Evolutionary conservation across 2,329 filamentous ascomycete species (phyloP), one percentile per base, ranked within the genome.

Genomic region (Cyphellophora europaea): DNA sequence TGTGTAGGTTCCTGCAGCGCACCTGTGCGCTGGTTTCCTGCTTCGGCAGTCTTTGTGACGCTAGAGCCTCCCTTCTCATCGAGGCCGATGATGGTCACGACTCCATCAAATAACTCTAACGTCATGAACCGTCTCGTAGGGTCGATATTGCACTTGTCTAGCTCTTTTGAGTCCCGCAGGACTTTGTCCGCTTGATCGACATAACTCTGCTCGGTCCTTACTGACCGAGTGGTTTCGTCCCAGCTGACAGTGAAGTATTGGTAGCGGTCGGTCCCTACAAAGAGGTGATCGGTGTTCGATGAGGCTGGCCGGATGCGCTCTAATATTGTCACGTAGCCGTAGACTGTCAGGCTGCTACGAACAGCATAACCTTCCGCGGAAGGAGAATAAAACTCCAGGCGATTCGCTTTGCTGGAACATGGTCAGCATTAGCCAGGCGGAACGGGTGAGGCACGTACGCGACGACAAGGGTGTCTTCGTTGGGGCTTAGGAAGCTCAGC

Each of bases 171-270:
- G 52, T 93, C 82, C 34, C 85, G 61, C 18, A 73, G 67, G 6
- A 71, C 69, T 49, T 72, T 72, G 49, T 78, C 73, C 19, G 72
- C 66, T 36, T 79, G 61, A 48, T 79, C 71, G 28, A 73, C 64
- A 55, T 71, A 74, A 40, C 65, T 69, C 57, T 74, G 69, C 45
- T 76, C 54, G 3, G 75, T 79, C 23, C 61, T 61, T 11, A 79
- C 57, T 35, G 69, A 59, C 13, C 64, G 67, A 15, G 53, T 60
- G 2, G 71, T 58, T 1, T 69, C 52, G 49, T 95, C 78, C 88
- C 91, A 98, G 11, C 72, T 77, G 13, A 94, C 59, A 2, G 86
- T 93, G 57, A 96, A 94, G 62, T 94, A 96, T 51, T 87, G 79
- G 49, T 84, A 82, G 36, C 82, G 77, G 54, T 94, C 82, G 30